phyloP scores from a whole-genome alignment of 1,284 basidiomycete genomes.

The Cryptococcus sp. region DNA sequence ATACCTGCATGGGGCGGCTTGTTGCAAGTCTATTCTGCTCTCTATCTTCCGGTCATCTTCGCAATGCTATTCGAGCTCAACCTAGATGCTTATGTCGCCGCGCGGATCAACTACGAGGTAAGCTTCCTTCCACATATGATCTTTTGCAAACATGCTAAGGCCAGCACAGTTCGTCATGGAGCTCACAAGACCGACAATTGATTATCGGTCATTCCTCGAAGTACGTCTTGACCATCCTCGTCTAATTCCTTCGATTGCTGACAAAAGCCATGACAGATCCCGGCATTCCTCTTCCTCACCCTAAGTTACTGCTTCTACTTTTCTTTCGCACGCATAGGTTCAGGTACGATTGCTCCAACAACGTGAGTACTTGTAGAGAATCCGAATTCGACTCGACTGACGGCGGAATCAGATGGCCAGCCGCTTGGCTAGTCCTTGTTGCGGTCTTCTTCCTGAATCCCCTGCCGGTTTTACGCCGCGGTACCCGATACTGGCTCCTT shows the following conservation, averaged over 20 bases:
- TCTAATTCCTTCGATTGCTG: neutral
- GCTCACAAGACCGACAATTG: conserved; percentile 72
- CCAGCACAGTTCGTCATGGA: conserved; percentile 78
- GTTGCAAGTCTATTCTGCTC: conserved; percentile 75
- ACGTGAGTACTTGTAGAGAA: conserved; percentile 40
- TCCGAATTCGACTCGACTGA: neutral
- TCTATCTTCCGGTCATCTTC: conserved; percentile 76
- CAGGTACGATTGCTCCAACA: conserved; percentile 56
- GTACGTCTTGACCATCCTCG: conserved; percentile 49
- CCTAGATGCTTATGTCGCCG: conserved; percentile 70
- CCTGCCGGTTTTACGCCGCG: conserved; percentile 65
- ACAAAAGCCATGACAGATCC: conserved; percentile 61
- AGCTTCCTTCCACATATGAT: conserved; percentile 62
- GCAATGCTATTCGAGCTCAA: conserved; percentile 78
- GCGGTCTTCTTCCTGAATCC: conserved; percentile 72
- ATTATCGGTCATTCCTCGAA: conserved; percentile 80
- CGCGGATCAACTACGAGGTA: conserved; percentile 74
- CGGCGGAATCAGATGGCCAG: conserved; percentile 63
- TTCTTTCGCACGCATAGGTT: conserved; percentile 68
- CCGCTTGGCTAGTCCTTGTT: conserved; percentile 75
- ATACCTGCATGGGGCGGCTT: conserved; percentile 75
- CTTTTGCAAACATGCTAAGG: neutral
- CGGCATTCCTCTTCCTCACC: conserved; percentile 72
- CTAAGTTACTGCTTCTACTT: conserved; percentile 83
- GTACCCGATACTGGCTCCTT: conserved; percentile 78